Evolutionary conservation across 2,329 filamentous ascomycete genomes (phyloP), one percentile per base, ranked within the genome.

Genomic region (Aaosphaeria pasadenensis): DNA sequence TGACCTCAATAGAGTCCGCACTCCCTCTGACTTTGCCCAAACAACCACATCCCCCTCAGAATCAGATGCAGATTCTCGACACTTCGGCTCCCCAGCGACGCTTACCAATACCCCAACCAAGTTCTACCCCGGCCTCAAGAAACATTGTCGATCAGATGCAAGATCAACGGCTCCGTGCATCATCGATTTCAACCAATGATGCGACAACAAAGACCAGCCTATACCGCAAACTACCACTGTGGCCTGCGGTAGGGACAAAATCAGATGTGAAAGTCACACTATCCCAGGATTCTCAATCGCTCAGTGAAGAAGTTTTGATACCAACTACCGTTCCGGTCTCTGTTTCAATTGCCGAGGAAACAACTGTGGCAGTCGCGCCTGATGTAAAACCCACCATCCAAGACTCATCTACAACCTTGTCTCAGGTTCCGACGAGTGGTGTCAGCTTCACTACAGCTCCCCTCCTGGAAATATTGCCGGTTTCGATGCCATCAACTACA

Each of bases 61-160:
- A 42, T 7, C 48, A 52, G 11, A 33, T 54, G 33, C 48, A 52
- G 11, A 33, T 54, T 33, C 35, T 50, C 30, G 59, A 62, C 5
- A 30, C 50, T 11, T 30, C 52, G 31, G 47, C 47, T 24, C 60
- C 63, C 7, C 61, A 56, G 40, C 57, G 66, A 42, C 64, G 62
- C 29, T 53, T 69, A 4, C 67, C 67, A 6, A 53, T 65, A 7
- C 67, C 66, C n/a, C 63, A 62, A 32, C 58, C 64, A 7, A 64
- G 55, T 29, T 55, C 56, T 6, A 54, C 57, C 9, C 61, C 60
- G 31, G 50, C 51, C 4, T 52, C 59, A 4, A 56, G 61, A 5
- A 63, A 66, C 44, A 50, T 45, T 17, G 57, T 67, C 4, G 67
- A 69, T 42, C 58, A 63, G 35, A 30, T 67, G 24, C 66, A 68